Percentiles rank a stretch among this genome's conserved stretches.
phyloP scores from a whole-genome alignment of 345 rosid genomes.

The Angophora floribunda region DNA sequence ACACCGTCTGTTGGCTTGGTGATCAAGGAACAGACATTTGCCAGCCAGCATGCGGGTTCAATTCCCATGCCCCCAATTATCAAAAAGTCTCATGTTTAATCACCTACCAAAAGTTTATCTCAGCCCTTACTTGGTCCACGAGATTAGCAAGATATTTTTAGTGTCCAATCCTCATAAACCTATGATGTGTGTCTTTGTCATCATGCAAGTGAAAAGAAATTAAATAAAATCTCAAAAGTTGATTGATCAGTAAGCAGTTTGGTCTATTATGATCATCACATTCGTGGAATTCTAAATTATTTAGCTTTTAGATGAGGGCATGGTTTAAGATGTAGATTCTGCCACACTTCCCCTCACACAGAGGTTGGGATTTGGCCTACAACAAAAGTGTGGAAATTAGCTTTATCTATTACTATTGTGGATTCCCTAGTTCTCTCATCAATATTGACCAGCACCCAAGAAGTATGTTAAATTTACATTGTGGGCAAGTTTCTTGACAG shows the following conservation, averaged over 20 bases:
- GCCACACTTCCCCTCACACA: neutral
- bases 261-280: neutral
- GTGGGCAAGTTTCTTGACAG: neutral
- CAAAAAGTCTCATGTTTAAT: neutral
- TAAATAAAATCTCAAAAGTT: neutral
- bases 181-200: neutral
- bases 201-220: neutral
- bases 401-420: neutral
- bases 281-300: neutral
- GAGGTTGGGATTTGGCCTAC: neutral
- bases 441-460: neutral
- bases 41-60: neutral
- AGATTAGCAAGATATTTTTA: neutral
- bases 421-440: neutral
- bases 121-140: neutral
- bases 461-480: neutral
- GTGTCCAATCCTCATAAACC: neutral
- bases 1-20: neutral
- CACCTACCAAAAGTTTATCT: neutral
- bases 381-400: neutral
- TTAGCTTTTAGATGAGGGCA: neutral
- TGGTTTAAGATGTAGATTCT: neutral
- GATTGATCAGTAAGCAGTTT: neutral
- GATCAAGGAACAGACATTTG: neutral
- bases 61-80: neutral